Conservation (phyloP, 805 yeast species). For the Candida michaelii region DNA sequence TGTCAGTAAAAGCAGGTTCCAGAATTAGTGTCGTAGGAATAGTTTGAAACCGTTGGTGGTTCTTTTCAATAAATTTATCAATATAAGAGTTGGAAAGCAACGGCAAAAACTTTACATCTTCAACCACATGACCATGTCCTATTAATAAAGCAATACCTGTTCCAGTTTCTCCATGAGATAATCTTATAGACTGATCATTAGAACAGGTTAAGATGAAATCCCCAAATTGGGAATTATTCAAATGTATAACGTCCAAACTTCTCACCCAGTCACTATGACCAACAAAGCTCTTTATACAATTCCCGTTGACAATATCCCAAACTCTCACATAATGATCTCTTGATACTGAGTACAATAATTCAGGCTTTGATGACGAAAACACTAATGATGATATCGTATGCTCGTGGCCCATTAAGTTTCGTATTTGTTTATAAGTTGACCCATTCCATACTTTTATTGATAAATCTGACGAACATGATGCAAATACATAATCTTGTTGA, state of each 20-base stretch:
- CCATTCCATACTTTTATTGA: slow-evolving; percentile 73
- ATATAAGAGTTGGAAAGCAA: slow-evolving; percentile 44
- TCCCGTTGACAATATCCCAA: slow-evolving; percentile 71
- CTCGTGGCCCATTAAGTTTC: slow-evolving; percentile 81
- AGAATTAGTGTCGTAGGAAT: slow-evolving; percentile 30
- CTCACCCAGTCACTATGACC: slow-evolving; percentile 93
- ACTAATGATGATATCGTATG: slow-evolving; percentile 72
- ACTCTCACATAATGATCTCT: slow-evolving; percentile 60
- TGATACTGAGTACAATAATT: slow-evolving; percentile 57
- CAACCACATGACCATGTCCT: slow-evolving; percentile 85
- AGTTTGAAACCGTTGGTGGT: slow-evolving; percentile 29
- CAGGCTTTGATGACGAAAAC: slow-evolving; percentile 49
- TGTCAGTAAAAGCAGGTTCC: slow-evolving; percentile 26
- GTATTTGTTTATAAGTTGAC: slow-evolving; percentile 47
- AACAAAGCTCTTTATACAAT: slow-evolving; percentile 60
- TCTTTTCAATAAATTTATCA: slow-evolving; percentile 42
- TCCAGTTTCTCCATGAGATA: slow-evolving; percentile 66
- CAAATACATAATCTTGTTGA: slow-evolving; percentile 32
- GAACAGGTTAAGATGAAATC: slow-evolving; percentile 71
- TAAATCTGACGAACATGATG: slow-evolving; percentile 54
- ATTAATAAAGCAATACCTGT: slow-evolving; percentile 64
- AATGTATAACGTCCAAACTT: slow-evolving; percentile 46
- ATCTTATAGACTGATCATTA: slow-evolving; percentile 70
- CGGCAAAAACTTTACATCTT: slow-evolving; percentile 69
- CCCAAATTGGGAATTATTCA: slow-evolving; percentile 31